phyloP scores from a whole-genome alignment of 495 filamentous ascomycete genomes.

The Zalerion maritima region DNA sequence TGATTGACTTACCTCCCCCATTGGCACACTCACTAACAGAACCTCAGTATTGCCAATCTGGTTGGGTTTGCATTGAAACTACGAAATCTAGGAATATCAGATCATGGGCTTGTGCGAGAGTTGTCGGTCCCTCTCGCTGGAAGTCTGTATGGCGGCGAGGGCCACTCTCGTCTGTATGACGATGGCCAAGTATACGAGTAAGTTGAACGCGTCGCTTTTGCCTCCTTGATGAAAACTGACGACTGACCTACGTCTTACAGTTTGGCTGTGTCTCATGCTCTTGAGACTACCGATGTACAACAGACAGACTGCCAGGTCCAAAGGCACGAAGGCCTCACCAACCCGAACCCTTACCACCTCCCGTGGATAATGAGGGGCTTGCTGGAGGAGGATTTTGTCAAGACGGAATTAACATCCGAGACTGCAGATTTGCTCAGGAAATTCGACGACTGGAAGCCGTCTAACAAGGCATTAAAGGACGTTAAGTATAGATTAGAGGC shows the following conservation, averaged over 20 bases:
- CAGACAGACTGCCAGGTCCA: constrained; percentile 20
- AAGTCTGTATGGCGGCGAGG: constrained; percentile 80
- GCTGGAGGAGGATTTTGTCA: constrained; percentile 83
- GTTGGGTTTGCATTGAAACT: constrained; percentile 89
- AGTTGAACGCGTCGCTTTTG: constrained; percentile 9
- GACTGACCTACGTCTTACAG: constrained; percentile 19
- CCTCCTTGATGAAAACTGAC: constrained; percentile 8
- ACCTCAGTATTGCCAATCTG: constrained; percentile 57
- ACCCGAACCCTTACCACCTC: constrained; percentile 68
- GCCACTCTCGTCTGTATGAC: constrained; percentile 86
- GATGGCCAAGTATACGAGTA: constrained; percentile 80
- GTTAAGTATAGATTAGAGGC: constrained; percentile 92
- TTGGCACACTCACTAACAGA: constrained; percentile 5
- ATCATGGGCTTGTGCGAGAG: constrained; percentile 88
- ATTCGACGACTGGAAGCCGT: constrained; percentile 90
- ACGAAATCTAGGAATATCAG: constrained; percentile 78
- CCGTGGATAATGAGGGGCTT: constrained; percentile 91
- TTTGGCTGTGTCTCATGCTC: constrained; percentile 68
- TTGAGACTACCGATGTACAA: constrained; percentile 60
- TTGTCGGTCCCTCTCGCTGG: constrained; percentile 78
- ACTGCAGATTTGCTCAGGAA: constrained; percentile 64
- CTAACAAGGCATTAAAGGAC: constrained; percentile 80
- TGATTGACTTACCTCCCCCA: background rate
- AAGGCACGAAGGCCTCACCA: constrained; percentile 31
- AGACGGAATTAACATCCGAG: constrained; percentile 59